Percentiles rank a stretch among this genome's conserved stretches.
These are phyloP conservation scores for Russula sp. DNA, from an alignment of 768 basidiomycete genomes.

Conservation along the genomic window DNA sequence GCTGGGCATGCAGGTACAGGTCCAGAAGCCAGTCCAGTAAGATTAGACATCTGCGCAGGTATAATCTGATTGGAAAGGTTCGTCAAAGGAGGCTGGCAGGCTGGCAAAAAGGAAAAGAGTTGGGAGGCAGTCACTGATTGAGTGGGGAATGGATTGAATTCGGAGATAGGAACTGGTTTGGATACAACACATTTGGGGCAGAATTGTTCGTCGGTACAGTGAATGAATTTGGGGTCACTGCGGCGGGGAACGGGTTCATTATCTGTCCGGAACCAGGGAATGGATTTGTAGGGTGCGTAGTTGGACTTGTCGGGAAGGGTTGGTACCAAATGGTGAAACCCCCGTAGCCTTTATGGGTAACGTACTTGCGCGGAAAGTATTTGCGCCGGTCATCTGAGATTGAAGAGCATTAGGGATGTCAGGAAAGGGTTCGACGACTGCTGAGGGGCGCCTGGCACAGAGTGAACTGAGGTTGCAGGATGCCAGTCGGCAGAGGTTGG, in stretches of 20 bases:
- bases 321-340: constrained; percentile 24
- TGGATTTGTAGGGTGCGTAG: constrained; percentile 4
- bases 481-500: constrained; percentile 52
- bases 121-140: constrained; percentile 9
- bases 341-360: constrained; percentile 30
- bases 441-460: constrained; percentile 20
- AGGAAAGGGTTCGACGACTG: constrained; percentile 36
- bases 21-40: constrained; percentile 26
- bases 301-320: constrained; percentile 11
- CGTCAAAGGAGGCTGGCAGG: constrained; percentile 4
- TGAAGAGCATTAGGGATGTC: constrained; percentile 47
- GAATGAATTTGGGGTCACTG: constrained; percentile 17
- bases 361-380: constrained; percentile 85
- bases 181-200: background rate
- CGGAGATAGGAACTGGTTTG: constrained; percentile 4
- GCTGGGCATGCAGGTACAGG: constrained; percentile 55
- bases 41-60: constrained; percentile 28
- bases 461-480: constrained; percentile 37
- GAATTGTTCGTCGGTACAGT: background rate
- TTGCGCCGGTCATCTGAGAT: constrained; percentile 50
- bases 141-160: constrained; percentile 16
- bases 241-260: constrained; percentile 22
- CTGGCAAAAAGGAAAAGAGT: constrained; percentile 14
- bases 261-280: constrained; percentile 11
- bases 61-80: constrained; percentile 14